Percentiles rank a stretch among this genome's conserved stretches.
Evolutionary conservation across 2,329 filamentous ascomycete species (phyloP).

Genomic region (Fusarium lyarnte): DNA sequence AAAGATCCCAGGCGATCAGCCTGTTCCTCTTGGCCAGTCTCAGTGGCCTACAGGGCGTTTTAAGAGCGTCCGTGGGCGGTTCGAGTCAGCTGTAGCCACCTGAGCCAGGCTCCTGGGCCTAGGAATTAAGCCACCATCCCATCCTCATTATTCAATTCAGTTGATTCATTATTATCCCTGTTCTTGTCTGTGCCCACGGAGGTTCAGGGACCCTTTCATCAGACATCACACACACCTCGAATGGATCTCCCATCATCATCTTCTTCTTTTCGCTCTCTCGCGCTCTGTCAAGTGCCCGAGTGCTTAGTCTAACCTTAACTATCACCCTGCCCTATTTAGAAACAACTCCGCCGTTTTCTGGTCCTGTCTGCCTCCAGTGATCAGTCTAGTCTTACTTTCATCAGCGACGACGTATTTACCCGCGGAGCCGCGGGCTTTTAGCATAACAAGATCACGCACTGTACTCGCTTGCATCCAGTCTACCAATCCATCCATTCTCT

Average conservation of each 20-base stretch:
- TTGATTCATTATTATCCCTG: constrained; percentile 10
- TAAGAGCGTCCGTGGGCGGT: constrained; percentile 27
- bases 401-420: neutral
- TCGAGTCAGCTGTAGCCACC: constrained; percentile 41
- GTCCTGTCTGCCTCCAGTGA: neutral
- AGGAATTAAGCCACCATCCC: constrained; percentile 20
- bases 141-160: neutral
- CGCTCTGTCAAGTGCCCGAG: constrained; percentile 10
- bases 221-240: neutral
- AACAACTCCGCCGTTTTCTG: constrained; percentile 4
- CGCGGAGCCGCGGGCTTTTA: neutral
- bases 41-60: constrained; percentile 15
- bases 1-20: constrained; percentile 14
- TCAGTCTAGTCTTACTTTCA: neutral
- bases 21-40: constrained; percentile 8
- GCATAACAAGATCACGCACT: neutral
- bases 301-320: constrained; percentile 4
- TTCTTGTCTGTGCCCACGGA: neutral
- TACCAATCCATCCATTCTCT: neutral
- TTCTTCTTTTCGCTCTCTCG: constrained; percentile 12
- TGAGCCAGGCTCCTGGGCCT: constrained; percentile 44
- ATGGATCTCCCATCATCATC: constrained; percentile 13
- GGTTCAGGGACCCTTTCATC: neutral
- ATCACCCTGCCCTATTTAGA: constrained; percentile 4
- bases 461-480: constrained; percentile 22